These are phyloP conservation scores for Clarireedia hainanense DNA, from an alignment of 2,329 filamentous ascomycete species.

Conservation along the genomic window DNA sequence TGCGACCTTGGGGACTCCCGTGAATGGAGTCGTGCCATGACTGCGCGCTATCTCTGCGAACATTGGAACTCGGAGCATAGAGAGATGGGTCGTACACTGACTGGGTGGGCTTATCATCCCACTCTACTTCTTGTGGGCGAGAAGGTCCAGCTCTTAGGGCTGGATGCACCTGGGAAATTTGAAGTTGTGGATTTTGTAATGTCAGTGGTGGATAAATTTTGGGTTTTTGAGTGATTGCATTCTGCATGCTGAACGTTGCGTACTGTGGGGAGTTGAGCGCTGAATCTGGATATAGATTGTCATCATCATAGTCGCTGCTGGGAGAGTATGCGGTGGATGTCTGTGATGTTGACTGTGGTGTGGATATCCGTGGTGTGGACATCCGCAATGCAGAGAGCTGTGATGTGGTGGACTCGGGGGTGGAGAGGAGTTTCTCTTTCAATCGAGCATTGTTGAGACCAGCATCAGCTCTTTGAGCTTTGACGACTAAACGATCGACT, in stretches of 20 bases:
- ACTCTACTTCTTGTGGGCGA: neutral
- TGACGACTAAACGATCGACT: conserved; percentile 54
- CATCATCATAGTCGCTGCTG: conserved; percentile 9
- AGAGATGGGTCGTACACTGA: neutral
- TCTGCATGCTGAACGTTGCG: neutral
- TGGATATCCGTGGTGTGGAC: neutral
- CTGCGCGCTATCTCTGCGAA: neutral
- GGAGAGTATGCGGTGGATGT: conserved; percentile 6
- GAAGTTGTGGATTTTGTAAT: neutral
- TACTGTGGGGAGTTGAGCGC: neutral
- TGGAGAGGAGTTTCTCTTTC: neutral
- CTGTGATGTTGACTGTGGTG: neutral
- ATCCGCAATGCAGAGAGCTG: neutral
- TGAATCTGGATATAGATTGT: neutral
- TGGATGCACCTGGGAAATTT: neutral
- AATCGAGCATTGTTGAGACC: conserved; percentile 14
- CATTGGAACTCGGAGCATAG: neutral
- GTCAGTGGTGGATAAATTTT: neutral
- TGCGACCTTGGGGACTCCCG: neutral
- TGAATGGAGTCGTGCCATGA: conserved; percentile 3
- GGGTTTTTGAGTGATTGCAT: neutral
- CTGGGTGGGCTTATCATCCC: neutral
- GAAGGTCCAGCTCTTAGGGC: neutral
- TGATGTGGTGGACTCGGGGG: neutral
- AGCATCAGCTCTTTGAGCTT: conserved; percentile 33